These are phyloP conservation scores for Waltergamsia citrina DNA, from an alignment of 2,329 filamentous ascomycete species.

Conservation along the genomic window DNA sequence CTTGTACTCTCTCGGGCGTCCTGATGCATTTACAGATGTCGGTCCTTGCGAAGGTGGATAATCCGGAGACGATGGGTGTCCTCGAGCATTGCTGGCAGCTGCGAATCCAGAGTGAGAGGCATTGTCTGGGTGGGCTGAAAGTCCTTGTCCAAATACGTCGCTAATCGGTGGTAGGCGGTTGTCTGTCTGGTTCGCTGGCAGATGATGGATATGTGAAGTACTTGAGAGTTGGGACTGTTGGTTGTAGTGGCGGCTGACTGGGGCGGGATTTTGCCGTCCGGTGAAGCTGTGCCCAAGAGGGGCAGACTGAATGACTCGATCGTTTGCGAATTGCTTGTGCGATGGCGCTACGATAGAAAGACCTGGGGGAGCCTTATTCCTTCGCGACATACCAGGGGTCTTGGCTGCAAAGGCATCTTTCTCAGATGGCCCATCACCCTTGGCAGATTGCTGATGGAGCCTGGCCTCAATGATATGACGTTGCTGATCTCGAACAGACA, in stretches of 20 bases:
- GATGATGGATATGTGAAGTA: conserved; percentile 84
- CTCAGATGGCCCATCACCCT: conserved; percentile 54
- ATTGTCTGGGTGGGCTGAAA: conserved; percentile 53
- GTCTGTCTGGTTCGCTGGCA: conserved; percentile 77
- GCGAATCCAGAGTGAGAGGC: conserved; percentile 42
- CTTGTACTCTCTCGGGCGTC: conserved; percentile 75
- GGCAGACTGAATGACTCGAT: conserved; percentile 93
- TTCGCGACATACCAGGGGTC: conserved; percentile 63
- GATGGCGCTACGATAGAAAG: conserved; percentile 92
- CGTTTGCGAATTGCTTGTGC: conserved; percentile 83
- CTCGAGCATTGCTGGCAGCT: conserved; percentile 52
- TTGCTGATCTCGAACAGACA: conserved; percentile 89
- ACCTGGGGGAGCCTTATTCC: conserved; percentile 76
- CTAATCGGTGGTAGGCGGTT: conserved; percentile 90
- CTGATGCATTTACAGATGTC: conserved; percentile 37
- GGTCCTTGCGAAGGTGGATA: conserved; percentile 51
- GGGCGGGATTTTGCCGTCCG: conserved; percentile 71
- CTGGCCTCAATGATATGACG: conserved; percentile 89
- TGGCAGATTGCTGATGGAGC: conserved; percentile 78
- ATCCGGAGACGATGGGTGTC: conserved; percentile 68
- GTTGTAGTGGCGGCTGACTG: conserved; percentile 65
- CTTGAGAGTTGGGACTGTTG: conserved; percentile 75
- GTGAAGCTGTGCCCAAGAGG: conserved; percentile 94
- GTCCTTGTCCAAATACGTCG: conserved; percentile 82
- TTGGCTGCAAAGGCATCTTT: conserved; percentile 56